Evolutionary conservation across 371 early-diverging fungal genomes (phyloP).

Genomic region (Fennellomyces sp.): DNA sequence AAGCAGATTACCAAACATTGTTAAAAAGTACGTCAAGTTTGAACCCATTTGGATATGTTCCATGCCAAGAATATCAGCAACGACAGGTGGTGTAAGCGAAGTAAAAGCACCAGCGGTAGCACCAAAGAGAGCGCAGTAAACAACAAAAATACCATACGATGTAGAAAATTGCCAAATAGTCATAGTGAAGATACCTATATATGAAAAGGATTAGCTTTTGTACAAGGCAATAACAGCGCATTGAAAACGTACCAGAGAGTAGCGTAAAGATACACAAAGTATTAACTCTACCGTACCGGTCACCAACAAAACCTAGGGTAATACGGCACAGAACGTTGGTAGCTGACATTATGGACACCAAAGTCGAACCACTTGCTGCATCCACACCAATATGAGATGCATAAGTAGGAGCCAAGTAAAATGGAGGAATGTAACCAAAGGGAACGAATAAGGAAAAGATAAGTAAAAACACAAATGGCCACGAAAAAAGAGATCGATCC

Average conservation of each 20-base stretch:
- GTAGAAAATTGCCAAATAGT: slow-evolving; percentile 68
- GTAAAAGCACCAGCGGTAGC: slow-evolving; percentile 50
- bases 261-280: slow-evolving; percentile 13
- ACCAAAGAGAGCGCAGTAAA: slow-evolving; percentile 53
- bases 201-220: too few species aligned
- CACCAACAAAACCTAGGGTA: slow-evolving; percentile 36
- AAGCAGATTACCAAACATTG: slow-evolving; percentile 43
- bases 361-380: slow-evolving; percentile 11
- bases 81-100: slow-evolving; percentile 44
- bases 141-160: slow-evolving; percentile 40
- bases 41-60: slow-evolving; percentile 42
- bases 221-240: too few species aligned
- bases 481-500: slow-evolving; percentile 24
- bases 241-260: slow-evolving; percentile 27
- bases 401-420: slow-evolving; percentile 27
- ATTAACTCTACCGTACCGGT: slow-evolving; percentile 18
- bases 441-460: slow-evolving; percentile 47
- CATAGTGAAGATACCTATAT: slow-evolving; percentile 47
- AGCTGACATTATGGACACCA: slow-evolving; percentile 21
- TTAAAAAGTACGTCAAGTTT: slow-evolving; percentile 42
- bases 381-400: slow-evolving; percentile 11
- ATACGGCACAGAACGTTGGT: slow-evolving; percentile 21
- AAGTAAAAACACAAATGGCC: slow-evolving; percentile 33
- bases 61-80: slow-evolving; percentile 50
- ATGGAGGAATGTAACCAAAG: slow-evolving; percentile 39